Conservation (phyloP, 257 asterid genomes). For the Scutellaria minor region DNA sequence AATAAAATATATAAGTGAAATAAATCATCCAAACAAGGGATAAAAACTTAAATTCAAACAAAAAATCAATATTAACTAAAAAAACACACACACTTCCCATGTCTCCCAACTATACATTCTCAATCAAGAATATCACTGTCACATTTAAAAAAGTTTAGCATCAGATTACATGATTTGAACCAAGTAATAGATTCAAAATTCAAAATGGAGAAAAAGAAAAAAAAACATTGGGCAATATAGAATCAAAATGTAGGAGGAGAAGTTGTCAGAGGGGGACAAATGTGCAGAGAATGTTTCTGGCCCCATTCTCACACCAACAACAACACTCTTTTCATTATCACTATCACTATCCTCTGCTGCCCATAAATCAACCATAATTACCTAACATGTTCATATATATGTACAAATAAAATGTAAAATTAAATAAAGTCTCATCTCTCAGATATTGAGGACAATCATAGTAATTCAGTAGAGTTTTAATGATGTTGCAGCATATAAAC, state of each 20-base stretch:
- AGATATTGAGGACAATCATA: slow-evolving; percentile 11
- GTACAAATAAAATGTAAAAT: too few relatives aligned
- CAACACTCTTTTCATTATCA: slow-evolving; percentile 43
- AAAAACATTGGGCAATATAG: background rate
- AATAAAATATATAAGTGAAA: too few relatives aligned
- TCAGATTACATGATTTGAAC: too few relatives aligned
- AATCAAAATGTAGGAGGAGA: background rate
- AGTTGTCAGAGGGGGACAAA: slow-evolving; percentile 40
- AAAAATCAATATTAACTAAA: too few relatives aligned
- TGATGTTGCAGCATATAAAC: background rate
- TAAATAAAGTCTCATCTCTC: too few relatives aligned
- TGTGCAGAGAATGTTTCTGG: slow-evolving; percentile 44
- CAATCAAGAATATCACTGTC: too few relatives aligned
- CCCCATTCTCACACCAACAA: slow-evolving; percentile 47
- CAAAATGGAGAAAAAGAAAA: background rate
- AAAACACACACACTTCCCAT: too few relatives aligned
- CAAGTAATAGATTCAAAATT: too few relatives aligned
- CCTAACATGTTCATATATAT: background rate
- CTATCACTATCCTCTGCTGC: slow-evolving; percentile 44
- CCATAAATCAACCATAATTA: slow-evolving; percentile 26
- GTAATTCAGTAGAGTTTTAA: background rate
- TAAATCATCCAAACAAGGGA: too few relatives aligned
- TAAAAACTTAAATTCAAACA: too few relatives aligned
- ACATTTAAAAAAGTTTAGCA: too few relatives aligned
- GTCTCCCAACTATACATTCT: too few relatives aligned